Base-by-base conservation (phyloP, 2,329 filamentous ascomycete genomes). In the Ophiosphaerella narmari region DNA sequence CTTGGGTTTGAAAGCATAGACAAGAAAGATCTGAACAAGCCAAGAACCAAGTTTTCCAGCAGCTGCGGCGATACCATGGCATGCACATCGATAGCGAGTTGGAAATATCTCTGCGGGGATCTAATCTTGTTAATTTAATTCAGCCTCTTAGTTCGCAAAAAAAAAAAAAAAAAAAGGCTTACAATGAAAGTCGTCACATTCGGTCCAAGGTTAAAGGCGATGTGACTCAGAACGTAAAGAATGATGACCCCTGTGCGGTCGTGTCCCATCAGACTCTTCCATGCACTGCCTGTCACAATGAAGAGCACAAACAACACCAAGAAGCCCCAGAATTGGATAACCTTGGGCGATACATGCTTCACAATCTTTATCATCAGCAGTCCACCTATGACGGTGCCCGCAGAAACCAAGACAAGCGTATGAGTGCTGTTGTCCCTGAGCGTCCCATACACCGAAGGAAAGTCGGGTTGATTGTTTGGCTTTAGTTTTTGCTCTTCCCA, bases 21-120 rank as follows among this genome's bases (percentile, higher is more conserved):
- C 63, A 11, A 78, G 62, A 33, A 76, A 70, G 29, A 75, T 60
- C 48, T 77, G 74, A 2, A 74, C 75, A 2, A 78, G 59, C 49
- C 77, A 74, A 0, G 80, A 79, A 14, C 81, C 81, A 0, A 83
- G 64, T 60, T 83, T 83, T 4, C 81, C 81, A 1, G 74, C 63
- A 1, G 75, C 81, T n/a, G 81, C 81, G 24, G 77, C 75, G 51
- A 83, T 76, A 16, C 81, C 81, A 59, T 83, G 79, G 51, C 77
- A 80, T 1, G 78, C 80, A 44, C 75, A 80, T 14, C 81, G 76
- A 58, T 82, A 83, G 14, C 78, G 73, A 0, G 81, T 83, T 3
- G 81, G 81, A 54, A 83, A 84, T 43, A 82, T 75, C 54, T 83
- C 81, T 11, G 80, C 80, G n/a, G 81, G 78, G 33, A 83, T 78